Evolutionary conservation across 495 filamentous ascomycete species (phyloP).

Genomic region (Trypethelium eluteriae): DNA sequence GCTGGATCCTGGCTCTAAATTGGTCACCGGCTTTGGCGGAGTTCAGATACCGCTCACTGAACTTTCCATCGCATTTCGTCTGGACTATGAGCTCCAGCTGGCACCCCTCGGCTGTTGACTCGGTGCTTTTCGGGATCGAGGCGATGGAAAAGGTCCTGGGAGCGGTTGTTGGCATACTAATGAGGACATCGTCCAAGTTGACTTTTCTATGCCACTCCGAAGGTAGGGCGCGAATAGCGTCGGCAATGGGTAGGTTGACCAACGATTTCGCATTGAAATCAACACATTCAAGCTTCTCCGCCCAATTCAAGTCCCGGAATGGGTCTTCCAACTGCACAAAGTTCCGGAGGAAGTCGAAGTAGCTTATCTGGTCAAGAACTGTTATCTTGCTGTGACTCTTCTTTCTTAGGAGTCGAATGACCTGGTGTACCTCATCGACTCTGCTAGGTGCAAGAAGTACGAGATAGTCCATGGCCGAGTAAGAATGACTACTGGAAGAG

Average conservation of each 20-base stretch:
- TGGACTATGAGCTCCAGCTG: slow-evolving; percentile 25
- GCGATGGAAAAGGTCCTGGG: slow-evolving; percentile 29
- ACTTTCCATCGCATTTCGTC: slow-evolving; percentile 22
- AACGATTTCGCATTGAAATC: not conserved
- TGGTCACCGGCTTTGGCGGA: not conserved
- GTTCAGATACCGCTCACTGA: slow-evolving; percentile 26
- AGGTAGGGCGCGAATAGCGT: not conserved
- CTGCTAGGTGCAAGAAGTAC: slow-evolving; percentile 24
- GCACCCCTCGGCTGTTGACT: not conserved
- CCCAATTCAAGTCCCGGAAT: slow-evolving; percentile 21
- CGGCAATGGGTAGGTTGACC: not conserved
- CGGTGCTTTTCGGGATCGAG: slow-evolving; percentile 15
- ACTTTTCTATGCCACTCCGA: slow-evolving; percentile 4
- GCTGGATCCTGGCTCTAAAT: slow-evolving; percentile 21
- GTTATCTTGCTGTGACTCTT: slow-evolving; percentile 9
- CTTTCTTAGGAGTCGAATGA: slow-evolving; percentile 21
- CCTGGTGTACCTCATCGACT: slow-evolving; percentile 17
- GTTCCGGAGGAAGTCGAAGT: slow-evolving; percentile 17
- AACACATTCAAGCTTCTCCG: not conserved
- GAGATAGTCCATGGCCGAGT: slow-evolving; percentile 23
- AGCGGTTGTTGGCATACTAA: slow-evolving; percentile 20
- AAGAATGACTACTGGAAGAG: slow-evolving; percentile 8
- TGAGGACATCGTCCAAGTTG: slow-evolving; percentile 6
- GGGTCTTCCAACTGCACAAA: slow-evolving; percentile 26
- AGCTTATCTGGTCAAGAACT: not conserved